Evolutionary conservation across 2,329 filamentous ascomycete genomes (phyloP).

Genomic region (Stagonosporopsis chrysanthemi): DNA sequence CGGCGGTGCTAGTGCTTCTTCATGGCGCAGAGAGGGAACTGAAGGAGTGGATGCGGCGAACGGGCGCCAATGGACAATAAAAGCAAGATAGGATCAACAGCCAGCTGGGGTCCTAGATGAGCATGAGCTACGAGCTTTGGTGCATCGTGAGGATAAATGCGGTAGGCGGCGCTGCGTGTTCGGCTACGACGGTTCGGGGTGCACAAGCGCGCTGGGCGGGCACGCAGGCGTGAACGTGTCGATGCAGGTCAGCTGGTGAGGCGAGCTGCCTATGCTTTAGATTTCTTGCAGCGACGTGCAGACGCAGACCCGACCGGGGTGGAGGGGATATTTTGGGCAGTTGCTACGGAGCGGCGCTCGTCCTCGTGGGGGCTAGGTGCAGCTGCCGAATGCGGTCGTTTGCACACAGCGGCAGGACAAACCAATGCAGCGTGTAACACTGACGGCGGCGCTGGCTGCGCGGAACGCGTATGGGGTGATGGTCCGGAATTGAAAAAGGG

Average conservation of each 20-base stretch:
- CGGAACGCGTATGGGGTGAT: neutral
- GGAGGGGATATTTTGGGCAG: conserved; percentile 22
- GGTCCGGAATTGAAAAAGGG: neutral
- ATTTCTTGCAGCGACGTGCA: conserved; percentile 24
- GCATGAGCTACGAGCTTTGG: conserved; percentile 34
- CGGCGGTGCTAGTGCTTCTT: conserved; percentile 32
- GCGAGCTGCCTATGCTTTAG: conserved; percentile 15
- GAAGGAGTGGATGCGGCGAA: conserved; percentile 29
- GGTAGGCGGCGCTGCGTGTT: conserved; percentile 26
- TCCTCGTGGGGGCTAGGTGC: conserved; percentile 23
- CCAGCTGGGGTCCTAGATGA: conserved; percentile 34
- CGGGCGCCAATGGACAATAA: conserved; percentile 38
- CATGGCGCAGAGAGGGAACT: conserved; percentile 32
- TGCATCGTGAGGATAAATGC: conserved; percentile 42
- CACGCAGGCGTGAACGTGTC: conserved; percentile 21
- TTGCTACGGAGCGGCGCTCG: conserved; percentile 33
- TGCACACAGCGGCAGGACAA: conserved; percentile 13
- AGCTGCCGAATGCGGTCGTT: conserved; percentile 29
- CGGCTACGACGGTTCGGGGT: conserved; percentile 34
- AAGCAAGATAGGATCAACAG: conserved; percentile 38
- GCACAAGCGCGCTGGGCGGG: conserved; percentile 44
- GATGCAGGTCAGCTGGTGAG: conserved; percentile 36
- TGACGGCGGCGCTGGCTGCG: neutral
- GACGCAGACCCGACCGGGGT: conserved; percentile 18
- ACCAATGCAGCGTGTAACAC: conserved; percentile 18